Evolutionary conservation across 2,329 filamentous ascomycete species (phyloP), one percentile per base, ranked within the genome.

Genomic region (Cadophora malorum): DNA sequence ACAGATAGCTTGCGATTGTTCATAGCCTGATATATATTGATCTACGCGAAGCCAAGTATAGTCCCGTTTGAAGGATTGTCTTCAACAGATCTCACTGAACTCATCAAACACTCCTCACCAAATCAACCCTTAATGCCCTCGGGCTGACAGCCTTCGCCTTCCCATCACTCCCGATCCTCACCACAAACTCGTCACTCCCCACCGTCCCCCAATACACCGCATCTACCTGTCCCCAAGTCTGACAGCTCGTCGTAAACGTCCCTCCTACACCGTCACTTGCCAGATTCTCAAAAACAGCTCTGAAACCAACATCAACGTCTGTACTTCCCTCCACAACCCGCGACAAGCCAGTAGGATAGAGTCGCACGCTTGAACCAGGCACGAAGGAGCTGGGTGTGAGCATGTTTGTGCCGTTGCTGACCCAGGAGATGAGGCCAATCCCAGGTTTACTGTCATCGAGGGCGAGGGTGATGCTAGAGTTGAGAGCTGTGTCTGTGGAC

Each of bases 361-460:
- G 45, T n/a, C 73, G 47, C 25, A 70, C 58, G 47, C 56, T 64
- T 35, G 67, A 63, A 0, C 19, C 33, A 7, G 67, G 53, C 6
- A 52, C 28, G 19, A 63, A 21, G 3, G 58, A 64, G 45, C 45
- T 49, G 5, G 45, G n/a, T n/a, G 45, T 58, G 12, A 73, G 70
- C n/a, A 78, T 65, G 61, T 79, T 70, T 0, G 74, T 78, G 0
- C 75, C 73, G 38, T 79, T 78, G 61, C 71, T 75, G 41, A 78
- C 73, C 74, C 74, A 80, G 2, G 67, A 66, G 6, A 71, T 69
- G 19, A 80, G 71, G 0, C 63, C 65, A 0, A 79, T 69, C 4
- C 77, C 77, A 7, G 74, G 74, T 4, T 70, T 70, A 10, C 31
- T 28, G 9, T 61, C n/a, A 35, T 69, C 59, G 14, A 63, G 69